phyloP scores from a whole-genome alignment of 306 rosid genomes.

The Pueraria montana region DNA sequence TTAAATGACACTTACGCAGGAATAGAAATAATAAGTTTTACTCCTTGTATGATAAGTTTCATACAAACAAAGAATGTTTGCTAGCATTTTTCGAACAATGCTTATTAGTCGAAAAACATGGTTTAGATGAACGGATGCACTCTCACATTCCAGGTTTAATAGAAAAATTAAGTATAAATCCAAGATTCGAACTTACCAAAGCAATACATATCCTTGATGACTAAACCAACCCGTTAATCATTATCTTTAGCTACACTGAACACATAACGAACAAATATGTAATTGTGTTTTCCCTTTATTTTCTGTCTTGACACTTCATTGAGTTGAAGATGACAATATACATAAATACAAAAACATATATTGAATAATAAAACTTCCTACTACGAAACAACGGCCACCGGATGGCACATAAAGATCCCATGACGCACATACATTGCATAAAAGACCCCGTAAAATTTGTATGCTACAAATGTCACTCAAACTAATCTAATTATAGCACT shows the following conservation, averaged over 20 bases:
- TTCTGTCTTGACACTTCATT: constrained; percentile 13
- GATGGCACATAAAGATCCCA: constrained; percentile 39
- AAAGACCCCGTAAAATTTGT: neutral
- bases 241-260: neutral
- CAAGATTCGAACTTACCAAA: neutral
- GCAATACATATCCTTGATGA: neutral
- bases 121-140: neutral
- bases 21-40: too few species aligned
- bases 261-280: neutral
- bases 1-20: too few species aligned
- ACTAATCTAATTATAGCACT: constrained; percentile 2
- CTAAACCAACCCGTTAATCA: neutral
- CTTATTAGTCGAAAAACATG: too few species aligned
- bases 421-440: constrained; percentile 23
- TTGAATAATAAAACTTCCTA: neutral
- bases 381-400: neutral
- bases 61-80: too few species aligned
- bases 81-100: too few species aligned
- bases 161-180: neutral
- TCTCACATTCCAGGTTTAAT: neutral
- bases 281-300: neutral
- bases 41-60: too few species aligned
- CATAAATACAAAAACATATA: neutral
- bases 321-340: neutral
- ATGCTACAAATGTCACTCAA: constrained; percentile 36